Evolutionary conservation across 2,329 filamentous ascomycete genomes (phyloP).

Genomic region (Dactylellina cionopaga): DNA sequence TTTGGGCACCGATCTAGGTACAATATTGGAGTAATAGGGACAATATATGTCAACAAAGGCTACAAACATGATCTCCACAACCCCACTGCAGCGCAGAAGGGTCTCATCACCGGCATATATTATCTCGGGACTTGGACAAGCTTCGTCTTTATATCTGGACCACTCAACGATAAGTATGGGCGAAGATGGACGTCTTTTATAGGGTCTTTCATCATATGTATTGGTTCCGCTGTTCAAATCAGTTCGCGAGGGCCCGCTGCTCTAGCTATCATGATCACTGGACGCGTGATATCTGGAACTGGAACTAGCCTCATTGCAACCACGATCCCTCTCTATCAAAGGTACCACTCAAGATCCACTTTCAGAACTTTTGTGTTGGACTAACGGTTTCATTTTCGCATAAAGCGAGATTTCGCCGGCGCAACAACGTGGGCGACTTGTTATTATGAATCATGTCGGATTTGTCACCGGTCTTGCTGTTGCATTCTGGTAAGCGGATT

Average conservation of each 20-base stretch:
- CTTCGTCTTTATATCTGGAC: constrained; percentile 68
- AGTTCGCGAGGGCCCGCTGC: constrained; percentile 62
- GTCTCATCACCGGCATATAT: constrained; percentile 69
- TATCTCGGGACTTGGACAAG: constrained; percentile 69
- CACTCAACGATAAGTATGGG: constrained; percentile 66
- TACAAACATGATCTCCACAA: constrained; percentile 65
- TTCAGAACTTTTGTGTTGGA: too few species aligned
- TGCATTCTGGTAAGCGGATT: constrained; percentile 67
- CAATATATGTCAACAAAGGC: constrained; percentile 68
- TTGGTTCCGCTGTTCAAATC: constrained; percentile 66
- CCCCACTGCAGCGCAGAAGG: constrained; percentile 64
- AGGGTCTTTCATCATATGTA: constrained; percentile 64
- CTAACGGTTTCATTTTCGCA: background rate
- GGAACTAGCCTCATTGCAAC: constrained; percentile 69
- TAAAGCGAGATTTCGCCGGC: constrained; percentile 68
- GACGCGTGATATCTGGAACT: constrained; percentile 66
- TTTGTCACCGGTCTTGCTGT: constrained; percentile 67
- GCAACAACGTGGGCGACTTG: constrained; percentile 66
- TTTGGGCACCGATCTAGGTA: constrained; percentile 63
- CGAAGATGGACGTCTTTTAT: constrained; percentile 66
- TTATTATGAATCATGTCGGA: constrained; percentile 70
- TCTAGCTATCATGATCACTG: constrained; percentile 65
- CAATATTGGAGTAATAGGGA: constrained; percentile 69
- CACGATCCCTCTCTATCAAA: constrained; percentile 69
- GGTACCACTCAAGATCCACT: too few species aligned